phyloP scores from a whole-genome alignment of 768 basidiomycete species.

The Boletus barrowsii region DNA sequence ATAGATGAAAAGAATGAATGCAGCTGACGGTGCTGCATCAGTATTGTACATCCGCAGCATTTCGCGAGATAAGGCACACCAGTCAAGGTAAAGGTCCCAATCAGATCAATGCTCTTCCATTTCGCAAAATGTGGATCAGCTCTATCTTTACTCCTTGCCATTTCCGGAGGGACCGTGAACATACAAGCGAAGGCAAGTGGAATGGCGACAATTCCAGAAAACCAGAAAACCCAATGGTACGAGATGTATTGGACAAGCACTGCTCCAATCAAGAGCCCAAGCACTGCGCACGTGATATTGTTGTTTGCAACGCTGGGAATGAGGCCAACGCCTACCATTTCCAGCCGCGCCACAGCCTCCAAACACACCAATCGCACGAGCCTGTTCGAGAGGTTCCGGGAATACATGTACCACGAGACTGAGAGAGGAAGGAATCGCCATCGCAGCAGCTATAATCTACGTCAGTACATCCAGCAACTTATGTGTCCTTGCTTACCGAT shows the following conservation, averaged over 20 bases:
- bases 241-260: constrained; percentile 37
- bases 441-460: constrained; percentile 37
- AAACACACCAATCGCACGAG: constrained; percentile 45
- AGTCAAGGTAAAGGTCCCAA: constrained; percentile 40
- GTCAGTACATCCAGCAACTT: not conserved
- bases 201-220: constrained; percentile 39
- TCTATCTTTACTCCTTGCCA: not conserved
- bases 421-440: constrained; percentile 51
- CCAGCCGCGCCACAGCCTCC: constrained; percentile 46
- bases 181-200: constrained; percentile 30
- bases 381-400: constrained; percentile 44
- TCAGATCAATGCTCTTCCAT: constrained; percentile 35
- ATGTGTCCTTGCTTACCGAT: constrained; percentile 31
- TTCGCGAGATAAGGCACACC: constrained; percentile 18
- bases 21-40: constrained; percentile 20
- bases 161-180: constrained; percentile 34
- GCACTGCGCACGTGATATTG: constrained; percentile 23
- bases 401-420: constrained; percentile 49
- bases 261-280: constrained; percentile 43
- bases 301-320: not conserved
- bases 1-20: constrained; percentile 41
- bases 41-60: not conserved
- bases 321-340: constrained; percentile 31
- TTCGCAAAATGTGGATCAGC: constrained; percentile 4
- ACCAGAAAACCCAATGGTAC: constrained; percentile 55